These are phyloP conservation scores for Fusarium praegraminearum DNA, from an alignment of 2,329 filamentous ascomycete species.

Conservation along the genomic window DNA sequence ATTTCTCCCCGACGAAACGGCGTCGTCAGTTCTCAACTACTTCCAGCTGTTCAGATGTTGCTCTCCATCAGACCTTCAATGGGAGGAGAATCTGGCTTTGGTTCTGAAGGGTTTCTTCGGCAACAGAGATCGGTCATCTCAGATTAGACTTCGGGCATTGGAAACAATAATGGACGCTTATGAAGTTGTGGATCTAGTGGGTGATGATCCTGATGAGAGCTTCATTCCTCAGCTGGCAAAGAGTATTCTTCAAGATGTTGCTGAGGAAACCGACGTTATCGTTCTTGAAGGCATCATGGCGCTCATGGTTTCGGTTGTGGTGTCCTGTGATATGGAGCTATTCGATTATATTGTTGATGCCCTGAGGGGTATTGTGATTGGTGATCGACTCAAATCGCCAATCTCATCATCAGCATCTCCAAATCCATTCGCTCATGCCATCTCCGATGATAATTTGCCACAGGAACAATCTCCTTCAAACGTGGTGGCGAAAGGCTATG, in stretches of 20 bases:
- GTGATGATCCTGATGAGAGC: conserved; percentile 69
- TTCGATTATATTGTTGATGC: conserved; percentile 70
- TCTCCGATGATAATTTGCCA: conserved; percentile 37
- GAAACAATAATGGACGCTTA: conserved; percentile 70
- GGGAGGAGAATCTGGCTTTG: conserved; percentile 72
- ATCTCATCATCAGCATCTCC: conserved; percentile 49
- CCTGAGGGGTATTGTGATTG: conserved; percentile 63
- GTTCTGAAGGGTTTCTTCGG: conserved; percentile 74
- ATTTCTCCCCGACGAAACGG: conserved; percentile 73
- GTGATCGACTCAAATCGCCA: conserved; percentile 61
- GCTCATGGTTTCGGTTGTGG: conserved; percentile 73
- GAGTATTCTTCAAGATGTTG: conserved; percentile 70
- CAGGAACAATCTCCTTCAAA: conserved; percentile 70
- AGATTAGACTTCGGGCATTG: conserved; percentile 72
- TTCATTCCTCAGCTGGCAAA: conserved; percentile 70
- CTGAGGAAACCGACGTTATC: conserved; percentile 71
- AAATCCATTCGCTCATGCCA: conserved; percentile 39
- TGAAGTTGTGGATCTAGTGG: conserved; percentile 68
- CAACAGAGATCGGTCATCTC: conserved; percentile 69
- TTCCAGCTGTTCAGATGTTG: conserved; percentile 77
- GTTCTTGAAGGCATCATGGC: conserved; percentile 74
- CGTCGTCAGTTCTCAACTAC: conserved; percentile 73
- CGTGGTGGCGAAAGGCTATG: conserved; percentile 76
- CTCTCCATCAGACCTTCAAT: conserved; percentile 76
- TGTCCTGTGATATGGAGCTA: conserved; percentile 67